Percentiles rank a stretch among this genome's conserved stretches.
These are phyloP conservation scores for Chenopodium formosanum DNA, from an alignment of 148 eudicot genomes.

Conservation along the genomic window DNA sequence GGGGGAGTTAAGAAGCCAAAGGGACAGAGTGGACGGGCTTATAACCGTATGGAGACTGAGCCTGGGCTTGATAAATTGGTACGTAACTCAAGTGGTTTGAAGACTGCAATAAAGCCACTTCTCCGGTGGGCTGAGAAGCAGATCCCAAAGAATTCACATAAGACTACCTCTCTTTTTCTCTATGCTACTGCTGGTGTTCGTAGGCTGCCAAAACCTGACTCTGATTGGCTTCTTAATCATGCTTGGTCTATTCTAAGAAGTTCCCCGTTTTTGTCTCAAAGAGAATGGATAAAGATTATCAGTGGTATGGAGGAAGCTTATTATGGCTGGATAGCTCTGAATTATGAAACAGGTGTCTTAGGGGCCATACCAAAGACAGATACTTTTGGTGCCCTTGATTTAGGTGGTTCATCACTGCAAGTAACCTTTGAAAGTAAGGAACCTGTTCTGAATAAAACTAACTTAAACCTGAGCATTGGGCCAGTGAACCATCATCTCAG, in stretches of 20 bases:
- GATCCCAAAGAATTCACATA: constrained; percentile 74
- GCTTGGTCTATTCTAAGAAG: constrained; percentile 65
- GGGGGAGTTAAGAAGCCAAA: constrained; percentile 54
- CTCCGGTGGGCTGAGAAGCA: constrained; percentile 89
- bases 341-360: constrained; percentile 66
- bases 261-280: constrained; percentile 70
- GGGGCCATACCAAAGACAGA: constrained; percentile 67
- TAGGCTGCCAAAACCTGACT: constrained; percentile 74
- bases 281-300: constrained; percentile 88
- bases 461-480: constrained; percentile 87
- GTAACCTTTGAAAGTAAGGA: constrained; percentile 90
- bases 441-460: constrained; percentile 49
- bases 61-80: constrained; percentile 97
- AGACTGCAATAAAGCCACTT: constrained; percentile 74
- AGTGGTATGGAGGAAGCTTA: constrained; percentile 97
- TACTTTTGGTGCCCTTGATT: constrained; percentile 94
- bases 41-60: constrained; percentile 95
- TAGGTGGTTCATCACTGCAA: constrained; percentile 97
- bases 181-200: constrained; percentile 99
- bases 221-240: constrained; percentile 87
- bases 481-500: constrained; percentile 84
- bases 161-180: constrained; percentile 74
- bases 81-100: constrained; percentile 70
- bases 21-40: constrained; percentile 79
- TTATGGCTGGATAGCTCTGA: constrained; percentile 97